These are phyloP conservation scores for Biscutella laevigata DNA, from an alignment of 441 rosid genomes.

Conservation along the genomic window DNA sequence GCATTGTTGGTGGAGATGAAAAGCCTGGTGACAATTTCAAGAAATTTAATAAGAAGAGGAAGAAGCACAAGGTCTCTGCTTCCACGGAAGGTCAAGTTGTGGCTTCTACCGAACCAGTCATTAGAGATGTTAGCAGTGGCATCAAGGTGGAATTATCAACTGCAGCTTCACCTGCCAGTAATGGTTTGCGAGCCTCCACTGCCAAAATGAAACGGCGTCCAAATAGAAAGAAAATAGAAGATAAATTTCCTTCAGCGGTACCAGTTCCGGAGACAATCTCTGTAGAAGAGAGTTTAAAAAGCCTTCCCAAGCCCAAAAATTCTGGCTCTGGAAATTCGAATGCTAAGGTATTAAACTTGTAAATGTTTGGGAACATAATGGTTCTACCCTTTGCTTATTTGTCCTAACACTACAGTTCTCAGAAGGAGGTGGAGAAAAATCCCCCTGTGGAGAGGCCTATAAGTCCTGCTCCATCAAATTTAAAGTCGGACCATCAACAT, in stretches of 20 bases:
- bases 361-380: neutral
- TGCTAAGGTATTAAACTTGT: slow-evolving; percentile 39
- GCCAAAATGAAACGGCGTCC: slow-evolving; percentile 33
- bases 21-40: slow-evolving; percentile 16
- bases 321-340: slow-evolving; percentile 12
- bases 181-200: slow-evolving; percentile 26
- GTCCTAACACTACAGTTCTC: slow-evolving; percentile 34
- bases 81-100: slow-evolving; percentile 24
- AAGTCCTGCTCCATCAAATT: slow-evolving; percentile 35
- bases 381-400: slow-evolving; percentile 16
- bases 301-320: neutral
- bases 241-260: slow-evolving; percentile 23
- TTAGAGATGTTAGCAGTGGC: slow-evolving; percentile 26
- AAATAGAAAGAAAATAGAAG: slow-evolving; percentile 38
- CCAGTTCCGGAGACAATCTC: slow-evolving; percentile 14
- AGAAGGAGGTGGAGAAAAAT: slow-evolving; percentile 28
- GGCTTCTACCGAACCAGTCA: slow-evolving; percentile 23
- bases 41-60: slow-evolving; percentile 31
- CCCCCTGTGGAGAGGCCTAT: slow-evolving; percentile 20
- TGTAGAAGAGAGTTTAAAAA: slow-evolving; percentile 9
- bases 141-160: slow-evolving; percentile 22
- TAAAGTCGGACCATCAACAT: slow-evolving; percentile 33
- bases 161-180: slow-evolving; percentile 22
- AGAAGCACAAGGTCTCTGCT: slow-evolving; percentile 34
- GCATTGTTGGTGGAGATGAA: slow-evolving; percentile 22